phyloP scores from a whole-genome alignment of 2,329 filamentous ascomycete genomes.

The Ophioceras dolichostomum region DNA sequence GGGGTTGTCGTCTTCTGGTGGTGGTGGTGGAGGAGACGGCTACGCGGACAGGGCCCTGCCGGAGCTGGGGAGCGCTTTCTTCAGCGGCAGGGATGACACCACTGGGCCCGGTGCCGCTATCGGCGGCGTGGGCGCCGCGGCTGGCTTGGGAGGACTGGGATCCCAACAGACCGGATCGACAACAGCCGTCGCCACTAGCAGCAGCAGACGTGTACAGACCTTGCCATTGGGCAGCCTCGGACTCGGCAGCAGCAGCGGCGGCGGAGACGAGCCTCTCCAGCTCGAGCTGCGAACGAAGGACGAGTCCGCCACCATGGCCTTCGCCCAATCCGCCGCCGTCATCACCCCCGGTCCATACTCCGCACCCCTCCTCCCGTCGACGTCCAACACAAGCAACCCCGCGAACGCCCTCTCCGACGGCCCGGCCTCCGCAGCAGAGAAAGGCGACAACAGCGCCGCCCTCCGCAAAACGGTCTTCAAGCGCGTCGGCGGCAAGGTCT shows the following conservation, averaged over 20 bases:
- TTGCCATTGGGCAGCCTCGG: conserved; percentile 15
- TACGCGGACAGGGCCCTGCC: conserved; percentile 32
- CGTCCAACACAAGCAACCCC: conserved; percentile 32
- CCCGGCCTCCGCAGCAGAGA: conserved; percentile 3
- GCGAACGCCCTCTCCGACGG: conserved; percentile 23
- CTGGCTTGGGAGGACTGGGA: background rate
- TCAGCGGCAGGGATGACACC: conserved; percentile 38
- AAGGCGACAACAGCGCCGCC: conserved; percentile 29
- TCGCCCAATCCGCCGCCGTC: conserved; percentile 31
- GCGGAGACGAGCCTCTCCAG: conserved; percentile 16
- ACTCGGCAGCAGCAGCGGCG: no score
- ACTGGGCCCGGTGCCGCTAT: conserved; percentile 13
- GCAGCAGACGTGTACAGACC: background rate
- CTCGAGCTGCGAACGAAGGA: background rate
- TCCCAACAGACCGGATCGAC: background rate
- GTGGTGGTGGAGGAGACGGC: no score
- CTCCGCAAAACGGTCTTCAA: conserved; percentile 60
- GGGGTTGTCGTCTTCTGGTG: no score
- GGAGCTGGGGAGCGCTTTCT: conserved; percentile 34
- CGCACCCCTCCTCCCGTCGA: conserved; percentile 29
- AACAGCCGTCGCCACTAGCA: background rate
- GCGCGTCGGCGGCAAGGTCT: conserved; percentile 66
- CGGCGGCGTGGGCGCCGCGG: no score
- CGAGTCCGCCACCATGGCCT: background rate
- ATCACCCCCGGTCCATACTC: conserved; percentile 25